Conservation (phyloP, 2,329 filamentous ascomycete genomes). For the Epichloe uncinata region DNA sequence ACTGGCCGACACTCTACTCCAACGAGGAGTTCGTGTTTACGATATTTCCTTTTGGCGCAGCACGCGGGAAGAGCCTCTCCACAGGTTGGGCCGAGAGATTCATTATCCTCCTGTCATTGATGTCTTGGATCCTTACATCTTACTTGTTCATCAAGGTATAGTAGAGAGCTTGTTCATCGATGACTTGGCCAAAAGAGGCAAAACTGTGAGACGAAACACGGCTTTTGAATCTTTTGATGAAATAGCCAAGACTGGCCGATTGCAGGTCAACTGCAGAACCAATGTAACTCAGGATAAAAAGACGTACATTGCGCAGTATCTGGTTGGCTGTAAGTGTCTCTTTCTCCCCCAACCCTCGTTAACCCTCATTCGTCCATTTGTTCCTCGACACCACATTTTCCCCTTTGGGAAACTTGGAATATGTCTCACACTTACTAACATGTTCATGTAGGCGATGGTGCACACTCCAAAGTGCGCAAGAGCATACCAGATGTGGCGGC, state of each 20-base stretch:
- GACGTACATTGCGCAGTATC: constrained; percentile 44
- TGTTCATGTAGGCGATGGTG: constrained; percentile 43
- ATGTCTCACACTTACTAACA: neutral
- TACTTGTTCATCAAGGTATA: constrained; percentile 60
- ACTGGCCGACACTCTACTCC: constrained; percentile 53
- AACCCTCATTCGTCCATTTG: neutral
- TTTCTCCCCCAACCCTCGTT: neutral
- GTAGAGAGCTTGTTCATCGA: constrained; percentile 58
- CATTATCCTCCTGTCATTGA: constrained; percentile 54
- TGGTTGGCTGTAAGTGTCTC: constrained; percentile 48
- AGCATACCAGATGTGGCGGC: constrained; percentile 45
- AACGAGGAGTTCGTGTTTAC: constrained; percentile 55
- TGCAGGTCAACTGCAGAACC: constrained; percentile 37
- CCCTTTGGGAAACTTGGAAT: too few species aligned
- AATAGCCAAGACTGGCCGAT: constrained; percentile 27
- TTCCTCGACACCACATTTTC: neutral
- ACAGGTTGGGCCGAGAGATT: constrained; percentile 49
- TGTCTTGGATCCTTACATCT: constrained; percentile 42
- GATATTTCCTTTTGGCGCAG: constrained; percentile 63
- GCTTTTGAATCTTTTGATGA: constrained; percentile 45
- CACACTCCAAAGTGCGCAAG: constrained; percentile 56
- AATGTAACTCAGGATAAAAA: constrained; percentile 37
- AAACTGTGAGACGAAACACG: constrained; percentile 49
- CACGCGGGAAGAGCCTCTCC: constrained; percentile 35
- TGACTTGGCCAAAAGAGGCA: constrained; percentile 51